These are phyloP conservation scores for Trichocladium antarcticum DNA, from an alignment of 495 filamentous ascomycete species.

Conservation along the genomic window DNA sequence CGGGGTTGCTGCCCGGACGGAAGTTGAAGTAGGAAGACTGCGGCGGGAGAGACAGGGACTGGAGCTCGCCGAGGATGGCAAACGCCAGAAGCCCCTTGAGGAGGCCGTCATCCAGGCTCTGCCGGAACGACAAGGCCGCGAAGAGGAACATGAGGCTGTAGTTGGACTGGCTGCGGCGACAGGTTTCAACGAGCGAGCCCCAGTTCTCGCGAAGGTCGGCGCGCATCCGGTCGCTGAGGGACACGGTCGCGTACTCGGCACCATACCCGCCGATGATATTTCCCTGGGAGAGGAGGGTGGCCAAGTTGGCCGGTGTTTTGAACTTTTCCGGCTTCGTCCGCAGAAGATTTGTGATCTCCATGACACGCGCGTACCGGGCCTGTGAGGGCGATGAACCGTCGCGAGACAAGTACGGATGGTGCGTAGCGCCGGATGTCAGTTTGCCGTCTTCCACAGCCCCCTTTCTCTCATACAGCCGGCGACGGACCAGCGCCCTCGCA, in stretches of 20 bases:
- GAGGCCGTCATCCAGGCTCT: conserved; percentile 22
- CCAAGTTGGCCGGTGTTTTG: conserved; percentile 15
- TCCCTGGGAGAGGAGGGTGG: conserved; percentile 18
- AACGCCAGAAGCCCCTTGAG: conserved; percentile 26
- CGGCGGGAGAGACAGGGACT: conserved; percentile 17
- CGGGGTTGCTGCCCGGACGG: conserved; percentile 18
- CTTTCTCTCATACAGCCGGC: conserved; percentile 31
- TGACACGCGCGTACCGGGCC: conserved; percentile 17
- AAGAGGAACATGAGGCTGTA: conserved; percentile 24
- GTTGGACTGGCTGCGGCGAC: conserved; percentile 10
- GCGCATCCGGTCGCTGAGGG: conserved; percentile 20
- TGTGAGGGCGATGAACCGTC: conserved; percentile 11
- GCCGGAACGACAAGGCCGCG: conserved; percentile 24
- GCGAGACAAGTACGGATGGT: conserved; percentile 15
- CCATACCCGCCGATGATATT: conserved; percentile 30
- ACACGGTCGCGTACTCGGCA: conserved; percentile 4
- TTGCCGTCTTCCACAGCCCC: neutral
- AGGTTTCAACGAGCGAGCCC: conserved; percentile 29
- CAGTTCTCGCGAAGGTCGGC: conserved; percentile 28
- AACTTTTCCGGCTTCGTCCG: conserved; percentile 17
- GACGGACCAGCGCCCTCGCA: conserved; percentile 27
- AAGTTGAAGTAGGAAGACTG: conserved; percentile 24
- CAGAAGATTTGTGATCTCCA: conserved; percentile 24
- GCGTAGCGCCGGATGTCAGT: neutral
- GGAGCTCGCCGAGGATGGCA: conserved; percentile 20